Evolutionary conservation across 1,284 basidiomycete species (phyloP).

Genomic region (Austropuccinia psidii): DNA sequence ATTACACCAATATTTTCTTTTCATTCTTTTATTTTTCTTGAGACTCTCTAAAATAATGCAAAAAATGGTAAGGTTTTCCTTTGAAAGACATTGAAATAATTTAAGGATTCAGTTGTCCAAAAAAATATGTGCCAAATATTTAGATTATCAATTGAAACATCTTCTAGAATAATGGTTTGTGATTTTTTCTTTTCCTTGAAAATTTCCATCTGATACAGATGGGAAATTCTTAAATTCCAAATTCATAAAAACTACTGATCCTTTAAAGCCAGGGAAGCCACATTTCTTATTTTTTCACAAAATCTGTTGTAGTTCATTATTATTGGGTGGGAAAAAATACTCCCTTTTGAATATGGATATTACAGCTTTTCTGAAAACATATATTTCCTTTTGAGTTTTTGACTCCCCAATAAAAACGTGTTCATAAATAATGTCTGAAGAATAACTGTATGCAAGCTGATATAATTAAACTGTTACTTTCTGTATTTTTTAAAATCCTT

Average conservation of each 20-base stretch:
- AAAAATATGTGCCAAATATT: slow-evolving; percentile 10
- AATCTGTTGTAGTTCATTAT: not conserved
- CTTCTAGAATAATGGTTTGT: slow-evolving; percentile 2
- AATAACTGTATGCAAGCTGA: not conserved
- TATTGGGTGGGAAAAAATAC: not conserved
- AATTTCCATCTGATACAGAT: not conserved
- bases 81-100: slow-evolving; percentile 1
- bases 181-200: not conserved
- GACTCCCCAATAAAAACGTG: not conserved
- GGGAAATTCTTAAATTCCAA: not conserved
- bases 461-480: not conserved
- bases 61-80: too few relatives aligned
- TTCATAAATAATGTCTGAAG: not conserved
- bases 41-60: too few relatives aligned
- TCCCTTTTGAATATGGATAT: not conserved
- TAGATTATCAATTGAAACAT: slow-evolving; percentile 3
- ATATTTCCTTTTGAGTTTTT: not conserved
- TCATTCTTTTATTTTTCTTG: too few relatives aligned
- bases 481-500: too few relatives aligned
- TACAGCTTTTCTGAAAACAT: not conserved
- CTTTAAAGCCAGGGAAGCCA: not conserved
- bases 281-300: not conserved
- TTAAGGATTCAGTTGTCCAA: not conserved
- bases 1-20: too few relatives aligned
- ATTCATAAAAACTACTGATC: not conserved